Evolutionary conservation across 148 eudicot species (phyloP), one percentile per base, ranked within the genome.

Genomic region (Diospyros kaki): DNA sequence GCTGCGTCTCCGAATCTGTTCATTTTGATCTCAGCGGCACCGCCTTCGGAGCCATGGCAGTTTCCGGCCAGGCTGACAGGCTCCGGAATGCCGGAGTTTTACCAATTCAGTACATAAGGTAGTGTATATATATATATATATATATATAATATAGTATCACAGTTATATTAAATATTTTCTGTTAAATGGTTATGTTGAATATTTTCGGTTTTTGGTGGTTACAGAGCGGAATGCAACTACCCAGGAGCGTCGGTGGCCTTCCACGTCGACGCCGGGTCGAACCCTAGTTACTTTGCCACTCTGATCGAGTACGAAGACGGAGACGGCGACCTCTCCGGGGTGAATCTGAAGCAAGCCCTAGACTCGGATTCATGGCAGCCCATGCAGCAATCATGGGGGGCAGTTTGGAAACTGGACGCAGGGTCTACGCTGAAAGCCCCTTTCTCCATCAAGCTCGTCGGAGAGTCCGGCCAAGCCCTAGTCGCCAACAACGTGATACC

Each of bases 1-100:
- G 89, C 9, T 89, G 91, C 18, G 69, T 65, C 39, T 12, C 76
- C 0, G 84, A 83, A n/a, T 50, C 86, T 5, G 69, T 56, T 54
- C 90, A 87, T 73, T 91, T 94, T 56, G 97, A 94, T 71, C 68
- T 94, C 42, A 94, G 98, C 66, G 97, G 97, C 10, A 82, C 88
- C 18, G 84, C 98, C 53, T 94, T 89, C 38, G 97, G 97, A 53
- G 85, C 90, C 70, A 82, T 94, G 93, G 98, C 97, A 5, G 64
- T 50, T 2, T 69, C 87, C 2, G 84, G 88, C 63, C 85, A 75
- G 42, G 87, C 74, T 28, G 75, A 84, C 0, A 80, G 82, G 50
- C 74, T 93, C 8, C 91, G 94, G 11, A 64, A 87, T 12, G 87
- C 79, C 2, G 98, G 98, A 12, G 72, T 75, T 53, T 75, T 91